These are phyloP conservation scores for Leptographium procerum DNA, from an alignment of 2,329 filamentous ascomycete genomes.

Conservation along the genomic window DNA sequence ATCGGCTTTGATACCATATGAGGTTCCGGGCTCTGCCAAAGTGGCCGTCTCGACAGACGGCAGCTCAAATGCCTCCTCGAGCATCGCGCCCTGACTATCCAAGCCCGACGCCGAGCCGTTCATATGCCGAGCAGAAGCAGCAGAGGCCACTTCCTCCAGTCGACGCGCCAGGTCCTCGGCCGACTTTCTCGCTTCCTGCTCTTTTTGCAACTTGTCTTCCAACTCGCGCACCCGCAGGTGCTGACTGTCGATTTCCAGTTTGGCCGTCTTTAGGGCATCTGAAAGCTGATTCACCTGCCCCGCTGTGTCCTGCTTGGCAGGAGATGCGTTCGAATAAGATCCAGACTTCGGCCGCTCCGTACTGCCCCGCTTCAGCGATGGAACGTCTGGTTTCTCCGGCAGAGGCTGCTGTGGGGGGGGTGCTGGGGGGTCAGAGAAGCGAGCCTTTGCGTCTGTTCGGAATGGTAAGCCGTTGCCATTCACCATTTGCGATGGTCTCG, in stretches of 20 bases:
- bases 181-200: constrained; percentile 68
- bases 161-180: constrained; percentile 73
- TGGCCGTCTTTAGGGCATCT: constrained; percentile 72
- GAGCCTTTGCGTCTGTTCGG: constrained; percentile 64
- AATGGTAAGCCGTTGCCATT: constrained; percentile 43
- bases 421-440: constrained; percentile 87
- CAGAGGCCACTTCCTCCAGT: constrained; percentile 42
- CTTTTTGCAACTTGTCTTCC: constrained; percentile 65
- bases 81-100: constrained; percentile 23
- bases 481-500: constrained; percentile 20
- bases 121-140: constrained; percentile 16
- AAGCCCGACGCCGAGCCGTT: constrained; percentile 26
- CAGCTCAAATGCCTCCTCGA: constrained; percentile 36
- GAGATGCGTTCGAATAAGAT: constrained; percentile 37
- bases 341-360: constrained; percentile 61
- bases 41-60: constrained; percentile 12
- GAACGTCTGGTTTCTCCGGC: constrained; percentile 80
- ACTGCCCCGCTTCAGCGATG: constrained; percentile 61
- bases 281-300: constrained; percentile 76
- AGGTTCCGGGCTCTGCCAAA: neutral
- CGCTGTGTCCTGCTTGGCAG: constrained; percentile 45
- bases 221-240: constrained; percentile 67
- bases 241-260: constrained; percentile 79
- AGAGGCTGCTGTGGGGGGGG: constrained; percentile 88
- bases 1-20: neutral